Evolutionary conservation across 306 rosid genomes (phyloP), one percentile per base, ranked within the genome.

Genomic region (Spatholobus suberectus): DNA sequence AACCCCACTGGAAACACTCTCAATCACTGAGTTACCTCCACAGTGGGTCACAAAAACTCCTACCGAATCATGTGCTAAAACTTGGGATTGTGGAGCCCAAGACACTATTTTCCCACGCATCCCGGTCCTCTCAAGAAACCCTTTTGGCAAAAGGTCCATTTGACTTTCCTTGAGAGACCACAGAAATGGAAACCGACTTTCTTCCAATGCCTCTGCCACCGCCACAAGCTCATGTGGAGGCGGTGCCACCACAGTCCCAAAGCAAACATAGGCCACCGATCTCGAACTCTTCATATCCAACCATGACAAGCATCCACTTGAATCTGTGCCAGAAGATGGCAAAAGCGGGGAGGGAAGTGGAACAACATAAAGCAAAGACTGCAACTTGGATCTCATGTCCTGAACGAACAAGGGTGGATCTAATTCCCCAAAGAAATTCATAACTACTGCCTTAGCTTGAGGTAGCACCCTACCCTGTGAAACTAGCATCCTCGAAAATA

Each of bases 11-110:
- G 63, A 66, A 32, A 85, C 14, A 58, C 88, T 58, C 70, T 89
- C 88, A 18, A 1, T 54, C 24, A 89, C 86, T 1, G 90, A 87
- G 72, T 74, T 85, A 51, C 35, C 7, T 18, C 88, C 89, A 55
- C 89, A 49, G 12, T 89, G 92, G 0, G 90, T 83, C 78, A 87
- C 82, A 78, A 80, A 83, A 10, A 89, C 82, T 35, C 82, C 83
- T 0, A 70, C 32, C 0, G 89, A 80, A 20, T 15, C 52, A 80
- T 87, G 92, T 0, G 62, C 84, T 8, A 89, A 70, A 4, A 87
- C 86, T 70, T 85, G 75, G 0, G 52, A 3, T 8, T 89, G 87
- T 0, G 88, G 88, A 12, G 81, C 81, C 90, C 92, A 89, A 1
- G 82, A 6, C 52, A 80, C 76, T 8, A 81, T 0, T 47, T 73